These are phyloP conservation scores for Teratosphaeria nubilosa DNA, from an alignment of 2,329 filamentous ascomycete genomes.

Conservation along the genomic window DNA sequence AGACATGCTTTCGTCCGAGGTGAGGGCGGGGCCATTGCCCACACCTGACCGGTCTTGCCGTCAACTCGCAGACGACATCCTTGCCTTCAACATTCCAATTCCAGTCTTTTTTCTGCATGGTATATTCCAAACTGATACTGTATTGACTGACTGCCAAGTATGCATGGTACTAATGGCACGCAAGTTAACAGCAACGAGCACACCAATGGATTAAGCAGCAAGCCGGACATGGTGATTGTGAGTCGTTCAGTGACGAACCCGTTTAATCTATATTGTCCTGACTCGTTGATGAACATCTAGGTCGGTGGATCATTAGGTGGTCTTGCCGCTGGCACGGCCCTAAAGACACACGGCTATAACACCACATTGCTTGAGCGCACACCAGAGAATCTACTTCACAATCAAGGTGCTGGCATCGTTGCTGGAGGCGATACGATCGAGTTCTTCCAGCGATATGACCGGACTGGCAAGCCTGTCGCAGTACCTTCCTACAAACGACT, in stretches of 20 bases:
- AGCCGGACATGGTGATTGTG: slow-evolving; percentile 17
- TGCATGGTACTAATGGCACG: neutral
- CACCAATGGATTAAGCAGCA: neutral
- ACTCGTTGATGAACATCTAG: slow-evolving; percentile 6
- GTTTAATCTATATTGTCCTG: neutral
- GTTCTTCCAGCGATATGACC: slow-evolving; percentile 35
- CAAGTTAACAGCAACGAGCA: neutral
- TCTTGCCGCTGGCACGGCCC: slow-evolving; percentile 18
- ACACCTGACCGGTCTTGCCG: neutral
- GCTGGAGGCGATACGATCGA: slow-evolving; percentile 35
- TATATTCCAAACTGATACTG: neutral
- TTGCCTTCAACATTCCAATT: neutral
- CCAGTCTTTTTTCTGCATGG: neutral
- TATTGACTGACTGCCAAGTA: neutral
- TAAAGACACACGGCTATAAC: slow-evolving; percentile 20
- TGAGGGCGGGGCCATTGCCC: neutral
- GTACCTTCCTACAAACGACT: slow-evolving; percentile 17
- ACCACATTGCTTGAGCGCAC: slow-evolving; percentile 31
- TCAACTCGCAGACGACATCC: neutral
- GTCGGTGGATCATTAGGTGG: slow-evolving; percentile 22
- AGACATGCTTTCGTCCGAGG: neutral
- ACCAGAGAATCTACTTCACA: slow-evolving; percentile 31
- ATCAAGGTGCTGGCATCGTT: slow-evolving; percentile 39
- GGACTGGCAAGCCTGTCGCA: slow-evolving; percentile 24
- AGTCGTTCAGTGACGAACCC: neutral